These are phyloP conservation scores for Alternaria infectoria DNA, from an alignment of 2,329 filamentous ascomycete species.

Conservation along the genomic window DNA sequence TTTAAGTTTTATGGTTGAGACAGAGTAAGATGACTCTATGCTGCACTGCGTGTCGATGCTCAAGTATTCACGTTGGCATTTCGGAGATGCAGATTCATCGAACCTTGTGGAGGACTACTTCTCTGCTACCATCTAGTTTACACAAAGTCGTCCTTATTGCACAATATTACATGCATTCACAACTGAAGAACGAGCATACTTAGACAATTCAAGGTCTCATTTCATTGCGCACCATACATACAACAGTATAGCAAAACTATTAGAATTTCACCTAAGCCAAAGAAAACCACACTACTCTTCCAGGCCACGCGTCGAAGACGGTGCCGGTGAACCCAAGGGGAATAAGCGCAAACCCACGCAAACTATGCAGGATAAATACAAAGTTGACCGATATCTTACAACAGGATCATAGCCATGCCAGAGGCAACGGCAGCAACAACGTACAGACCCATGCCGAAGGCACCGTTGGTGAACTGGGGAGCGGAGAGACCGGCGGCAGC, in stretches of 20 bases:
- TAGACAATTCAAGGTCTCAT: background rate
- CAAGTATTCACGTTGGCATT: background rate
- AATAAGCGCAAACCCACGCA: constrained; percentile 17
- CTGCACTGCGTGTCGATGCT: background rate
- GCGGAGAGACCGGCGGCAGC: constrained; percentile 53
- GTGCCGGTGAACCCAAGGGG: constrained; percentile 4
- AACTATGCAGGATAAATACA: constrained; percentile 11
- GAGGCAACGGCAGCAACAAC: constrained; percentile 57
- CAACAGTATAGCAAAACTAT: background rate
- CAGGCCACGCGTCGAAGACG: background rate
- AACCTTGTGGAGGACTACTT: background rate
- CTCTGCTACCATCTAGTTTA: background rate
- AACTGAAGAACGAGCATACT: background rate
- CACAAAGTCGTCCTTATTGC: no score
- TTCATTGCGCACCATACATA: constrained; percentile 1
- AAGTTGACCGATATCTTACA: constrained; percentile 48
- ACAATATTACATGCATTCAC: background rate
- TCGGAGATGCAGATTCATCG: background rate
- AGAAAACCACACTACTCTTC: constrained; percentile 3
- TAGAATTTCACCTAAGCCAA: constrained; percentile 1
- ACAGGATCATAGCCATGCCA: constrained; percentile 61
- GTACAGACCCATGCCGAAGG: constrained; percentile 58
- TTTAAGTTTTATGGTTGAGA: background rate
- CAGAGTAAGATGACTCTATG: background rate
- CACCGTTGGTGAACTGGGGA: constrained; percentile 54